phyloP scores from a whole-genome alignment of 169 alveolate genomes.

The Cryptosporidium ryanae region DNA sequence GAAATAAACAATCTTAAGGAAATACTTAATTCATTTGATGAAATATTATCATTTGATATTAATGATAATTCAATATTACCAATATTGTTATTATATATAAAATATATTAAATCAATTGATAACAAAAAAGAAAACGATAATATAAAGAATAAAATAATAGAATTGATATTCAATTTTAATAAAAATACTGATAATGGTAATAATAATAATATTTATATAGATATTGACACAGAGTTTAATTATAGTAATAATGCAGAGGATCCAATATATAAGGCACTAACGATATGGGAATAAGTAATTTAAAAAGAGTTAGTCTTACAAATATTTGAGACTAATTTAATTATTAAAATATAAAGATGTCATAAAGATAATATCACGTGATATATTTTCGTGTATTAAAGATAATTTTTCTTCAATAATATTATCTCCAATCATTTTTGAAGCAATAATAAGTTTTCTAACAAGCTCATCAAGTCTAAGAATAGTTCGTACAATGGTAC shows the following conservation, averaged over 20 bases:
- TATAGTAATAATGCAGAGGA: background rate
- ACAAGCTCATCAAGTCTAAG: slow-evolving; percentile 90
- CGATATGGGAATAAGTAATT: slow-evolving; percentile 27
- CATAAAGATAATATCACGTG: slow-evolving; percentile 93
- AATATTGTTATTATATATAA: background rate
- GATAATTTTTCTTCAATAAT: slow-evolving; percentile 85
- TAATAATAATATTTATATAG: background rate
- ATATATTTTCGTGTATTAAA: slow-evolving; percentile 84
- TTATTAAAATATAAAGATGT: slow-evolving; percentile 90
- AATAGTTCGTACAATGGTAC: slow-evolving; percentile 92
- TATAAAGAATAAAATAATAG: background rate
- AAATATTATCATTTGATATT: background rate
- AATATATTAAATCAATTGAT: background rate
- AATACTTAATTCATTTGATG: too few relatives aligned
- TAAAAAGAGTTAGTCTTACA: slow-evolving; percentile 66
- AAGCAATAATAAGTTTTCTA: slow-evolving; percentile 86
- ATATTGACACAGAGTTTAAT: background rate
- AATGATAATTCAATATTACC: background rate
- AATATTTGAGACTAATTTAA: slow-evolving; percentile 71
- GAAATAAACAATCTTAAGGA: background rate
- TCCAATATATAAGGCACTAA: slow-evolving; percentile 34
- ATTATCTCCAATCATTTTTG: slow-evolving; percentile 89
- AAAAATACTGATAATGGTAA: background rate
- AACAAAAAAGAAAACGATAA: background rate
- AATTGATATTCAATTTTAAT: background rate